Conservation (phyloP, 1,284 basidiomycete genomes). For the Cutaneotrichosporon curvatum region DNA sequence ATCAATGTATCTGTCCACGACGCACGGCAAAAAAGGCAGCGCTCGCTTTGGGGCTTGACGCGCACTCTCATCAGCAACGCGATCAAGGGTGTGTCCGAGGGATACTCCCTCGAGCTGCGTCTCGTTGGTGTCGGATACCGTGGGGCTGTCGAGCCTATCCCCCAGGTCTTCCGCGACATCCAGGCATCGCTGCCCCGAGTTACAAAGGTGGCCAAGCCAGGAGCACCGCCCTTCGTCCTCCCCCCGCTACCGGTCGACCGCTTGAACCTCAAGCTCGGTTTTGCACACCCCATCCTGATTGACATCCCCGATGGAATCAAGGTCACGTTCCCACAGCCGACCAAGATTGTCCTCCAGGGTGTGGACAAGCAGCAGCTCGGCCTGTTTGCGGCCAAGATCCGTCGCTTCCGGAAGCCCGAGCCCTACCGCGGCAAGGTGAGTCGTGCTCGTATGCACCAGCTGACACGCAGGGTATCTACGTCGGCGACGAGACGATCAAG, state of each 20-base stretch:
- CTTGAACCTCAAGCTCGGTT: conserved; percentile 84
- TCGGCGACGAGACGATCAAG: conserved; percentile 78
- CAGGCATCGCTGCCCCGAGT: conserved; percentile 24
- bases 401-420: conserved; percentile 80
- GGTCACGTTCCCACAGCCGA: conserved; percentile 51
- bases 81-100: conserved; percentile 78
- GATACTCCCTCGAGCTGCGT: conserved; percentile 72
- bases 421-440: conserved; percentile 94
- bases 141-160: conserved; percentile 77
- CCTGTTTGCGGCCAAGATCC: conserved; percentile 78
- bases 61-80: conserved; percentile 85
- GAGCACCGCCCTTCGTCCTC: conserved; percentile 17
- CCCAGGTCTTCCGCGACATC: conserved; percentile 46
- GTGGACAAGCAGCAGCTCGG: conserved; percentile 60
- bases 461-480: conserved; percentile 69
- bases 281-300: conserved; percentile 77
- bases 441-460: conserved; percentile 7
- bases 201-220: conserved; percentile 13
- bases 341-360: conserved; percentile 50
- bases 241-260: conserved; percentile 32
- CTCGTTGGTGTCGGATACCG: conserved; percentile 95
- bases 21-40: conserved; percentile 63
- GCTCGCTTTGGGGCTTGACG: conserved; percentile 88
- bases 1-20: conserved; percentile 61
- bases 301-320: conserved; percentile 74